phyloP scores from a whole-genome alignment of 2,329 filamentous ascomycete genomes.

The Monilinia laxa region DNA sequence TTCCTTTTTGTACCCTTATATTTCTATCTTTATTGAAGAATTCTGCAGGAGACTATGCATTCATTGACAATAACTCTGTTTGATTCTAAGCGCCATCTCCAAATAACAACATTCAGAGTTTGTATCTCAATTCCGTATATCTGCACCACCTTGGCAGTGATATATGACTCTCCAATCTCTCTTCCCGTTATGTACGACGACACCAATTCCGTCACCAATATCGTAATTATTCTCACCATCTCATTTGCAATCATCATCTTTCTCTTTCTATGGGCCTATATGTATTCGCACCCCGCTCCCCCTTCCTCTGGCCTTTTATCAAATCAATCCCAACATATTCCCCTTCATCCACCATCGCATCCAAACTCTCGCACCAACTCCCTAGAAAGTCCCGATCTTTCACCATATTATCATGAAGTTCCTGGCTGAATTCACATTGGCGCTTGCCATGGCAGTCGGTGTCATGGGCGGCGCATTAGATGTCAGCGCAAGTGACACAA shows the following conservation, averaged over 20 bases:
- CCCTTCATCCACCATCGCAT: not conserved
- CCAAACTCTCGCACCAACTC: not conserved
- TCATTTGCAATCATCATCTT: not conserved
- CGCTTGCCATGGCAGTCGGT: not conserved
- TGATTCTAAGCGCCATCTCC: fast-evolving
- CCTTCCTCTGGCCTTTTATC: not conserved
- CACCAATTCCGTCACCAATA: not conserved
- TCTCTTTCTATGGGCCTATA: not conserved
- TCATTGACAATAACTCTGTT: too few relatives aligned
- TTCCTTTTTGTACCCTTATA: not conserved
- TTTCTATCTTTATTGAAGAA: not conserved
- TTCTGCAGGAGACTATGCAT: too few relatives aligned
- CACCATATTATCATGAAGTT: conserved; percentile 3
- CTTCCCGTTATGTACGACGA: conserved; percentile 10
- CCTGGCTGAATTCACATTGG: not conserved
- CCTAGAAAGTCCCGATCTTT: not conserved
- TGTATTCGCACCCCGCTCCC: not conserved
- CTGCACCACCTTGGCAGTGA: not conserved
- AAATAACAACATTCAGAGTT: not conserved
- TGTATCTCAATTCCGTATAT: not conserved
- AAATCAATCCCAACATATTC: not conserved
- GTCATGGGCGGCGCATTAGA: conserved; percentile 11
- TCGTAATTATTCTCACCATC: not conserved
- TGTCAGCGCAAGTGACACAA: not conserved
- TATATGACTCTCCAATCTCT: not conserved